Evolutionary conservation across 2,329 filamentous ascomycete species (phyloP).

Genomic region (Biscogniauxia mediterranea): DNA sequence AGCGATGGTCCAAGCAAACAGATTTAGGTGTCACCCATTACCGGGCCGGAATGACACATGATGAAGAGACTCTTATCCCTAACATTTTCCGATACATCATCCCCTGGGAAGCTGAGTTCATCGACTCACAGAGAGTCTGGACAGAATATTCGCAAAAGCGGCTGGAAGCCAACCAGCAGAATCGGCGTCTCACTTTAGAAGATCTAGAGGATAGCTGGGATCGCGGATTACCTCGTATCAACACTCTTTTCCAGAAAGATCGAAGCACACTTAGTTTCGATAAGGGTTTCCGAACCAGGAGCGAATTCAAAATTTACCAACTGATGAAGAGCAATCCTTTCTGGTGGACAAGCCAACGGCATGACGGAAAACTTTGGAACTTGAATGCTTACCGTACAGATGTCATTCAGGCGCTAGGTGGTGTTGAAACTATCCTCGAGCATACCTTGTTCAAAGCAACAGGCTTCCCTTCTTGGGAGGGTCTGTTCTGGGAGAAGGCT

Average conservation of each 20-base stretch:
- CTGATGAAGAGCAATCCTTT: constrained; percentile 99
- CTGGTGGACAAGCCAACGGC: constrained; percentile 98
- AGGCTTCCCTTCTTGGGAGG: constrained; percentile 95
- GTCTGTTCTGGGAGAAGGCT: constrained; percentile 77
- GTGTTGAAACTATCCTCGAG: constrained; percentile 96
- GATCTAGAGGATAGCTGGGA: constrained; percentile 99
- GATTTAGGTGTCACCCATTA: constrained; percentile 97
- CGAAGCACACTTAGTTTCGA: constrained; percentile 95
- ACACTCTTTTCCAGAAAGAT: constrained; percentile 98
- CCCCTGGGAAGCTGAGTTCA: constrained; percentile 98
- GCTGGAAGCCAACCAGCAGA: constrained; percentile 94
- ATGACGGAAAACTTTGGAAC: constrained; percentile 98
- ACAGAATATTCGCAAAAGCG: constrained; percentile 99
- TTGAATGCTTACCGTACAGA: constrained; percentile 94
- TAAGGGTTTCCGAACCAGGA: constrained; percentile 92
- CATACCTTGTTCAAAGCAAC: constrained; percentile 97
- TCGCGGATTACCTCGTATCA: constrained; percentile 93
- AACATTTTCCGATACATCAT: constrained; percentile 99
- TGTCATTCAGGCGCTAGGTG: constrained; percentile 91
- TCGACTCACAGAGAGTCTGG: constrained; percentile 98
- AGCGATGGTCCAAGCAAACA: constrained; percentile 97
- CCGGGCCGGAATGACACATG: constrained; percentile 95
- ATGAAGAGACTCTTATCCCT: constrained; percentile 95
- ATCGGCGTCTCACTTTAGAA: constrained; percentile 88
- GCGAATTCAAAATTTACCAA: constrained; percentile 98